phyloP scores from a whole-genome alignment of 805 yeast genomes.

The Saccharomycopsis amapae region DNA sequence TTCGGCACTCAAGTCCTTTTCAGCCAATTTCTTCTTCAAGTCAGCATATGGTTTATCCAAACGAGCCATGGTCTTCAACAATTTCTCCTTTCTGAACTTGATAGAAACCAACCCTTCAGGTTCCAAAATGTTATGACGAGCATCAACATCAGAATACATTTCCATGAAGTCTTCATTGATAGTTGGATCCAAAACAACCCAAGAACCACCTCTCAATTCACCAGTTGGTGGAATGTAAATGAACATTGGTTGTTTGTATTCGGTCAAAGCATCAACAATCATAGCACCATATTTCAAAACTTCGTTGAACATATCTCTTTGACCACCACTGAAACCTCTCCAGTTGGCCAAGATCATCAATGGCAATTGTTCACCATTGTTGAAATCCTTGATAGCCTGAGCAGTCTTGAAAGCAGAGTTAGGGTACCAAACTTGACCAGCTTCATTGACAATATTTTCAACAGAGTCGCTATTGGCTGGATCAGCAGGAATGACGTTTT shows the following conservation, averaged over 20 bases:
- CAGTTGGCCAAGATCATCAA: slow-evolving; percentile 97
- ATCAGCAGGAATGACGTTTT: slow-evolving; percentile 91
- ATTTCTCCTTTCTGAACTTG: slow-evolving; percentile 90
- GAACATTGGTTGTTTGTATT: slow-evolving; percentile 92
- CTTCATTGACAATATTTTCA: slow-evolving; percentile 82
- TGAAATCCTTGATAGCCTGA: slow-evolving; percentile 95
- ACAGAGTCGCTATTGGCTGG: slow-evolving; percentile 97
- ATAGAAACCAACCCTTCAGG: slow-evolving; percentile 99
- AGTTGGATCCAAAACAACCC: slow-evolving; percentile 99
- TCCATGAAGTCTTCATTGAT: slow-evolving; percentile 97
- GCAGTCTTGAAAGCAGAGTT: slow-evolving; percentile 99
- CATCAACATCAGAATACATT: slow-evolving; percentile 94
- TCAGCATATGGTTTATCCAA: slow-evolving; percentile 70
- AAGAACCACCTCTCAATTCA: slow-evolving; percentile 98
- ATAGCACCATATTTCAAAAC: slow-evolving; percentile 94
- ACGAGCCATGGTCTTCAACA: slow-evolving; percentile 85
- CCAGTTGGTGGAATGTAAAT: slow-evolving; percentile 98
- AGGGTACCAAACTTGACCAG: slow-evolving; percentile 99
- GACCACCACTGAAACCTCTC: slow-evolving; percentile 99
- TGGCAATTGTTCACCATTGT: slow-evolving; percentile 96
- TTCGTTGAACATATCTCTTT: slow-evolving; percentile 98
- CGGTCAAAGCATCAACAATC: slow-evolving; percentile 95
- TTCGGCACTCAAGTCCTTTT: slow-evolving; percentile 46
- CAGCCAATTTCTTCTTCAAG: slow-evolving; percentile 51
- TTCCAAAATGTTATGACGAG: slow-evolving; percentile 97